Base-by-base conservation (phyloP, 371 early-diverging fungal genomes). In the Zychaea mexicana region DNA sequence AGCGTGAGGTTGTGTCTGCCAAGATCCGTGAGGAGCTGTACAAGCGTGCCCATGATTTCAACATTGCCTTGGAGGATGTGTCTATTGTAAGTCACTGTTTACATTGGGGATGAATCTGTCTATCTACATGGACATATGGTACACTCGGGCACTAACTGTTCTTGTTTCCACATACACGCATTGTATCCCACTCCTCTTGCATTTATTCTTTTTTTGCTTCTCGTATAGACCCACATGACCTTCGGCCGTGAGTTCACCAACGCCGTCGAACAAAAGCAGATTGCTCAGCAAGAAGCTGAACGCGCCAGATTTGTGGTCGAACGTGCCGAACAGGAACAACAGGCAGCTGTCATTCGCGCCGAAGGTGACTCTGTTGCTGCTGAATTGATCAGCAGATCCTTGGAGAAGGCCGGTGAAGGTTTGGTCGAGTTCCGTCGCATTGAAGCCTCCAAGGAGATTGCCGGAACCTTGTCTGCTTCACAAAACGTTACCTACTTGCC, bases 281-380 rank as follows among this genome's bases (percentile, higher is more conserved):
- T 94, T 79, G 95, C 94, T 31, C 94, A 95, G 75, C 94, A 94
- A 83, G 99, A 98, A 78, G 99, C 99, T 38, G 99, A 98, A 82
- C 91, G 98, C 61, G 97, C 98, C 52, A 88, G 90, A 61, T 97
- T 95, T 73, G 81, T 97, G 56, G 99, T 96, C 8, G 95, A 94
- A 61, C 80, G 80, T 85, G 98, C 98, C 24, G 97, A 98, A 83
- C 98, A 97, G 80, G 99, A 99, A 82, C 95, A 94, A 83, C 88
- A 88, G 71, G 98, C 99, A 21, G 88, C 94, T n/a, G 89, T 99
- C 74, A 98, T 99, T 73, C 90, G 97, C 60, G 99, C 99, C 53
- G 98, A 99, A 81, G 99, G 98, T 77, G 98, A 99, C 79, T 92
- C 98, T 49, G 79, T 86, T 61, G 96, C 96, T 57, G 96, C 96